Conservation (phyloP, 352 stramenopile species). For the Phytophthora citricola region DNA sequence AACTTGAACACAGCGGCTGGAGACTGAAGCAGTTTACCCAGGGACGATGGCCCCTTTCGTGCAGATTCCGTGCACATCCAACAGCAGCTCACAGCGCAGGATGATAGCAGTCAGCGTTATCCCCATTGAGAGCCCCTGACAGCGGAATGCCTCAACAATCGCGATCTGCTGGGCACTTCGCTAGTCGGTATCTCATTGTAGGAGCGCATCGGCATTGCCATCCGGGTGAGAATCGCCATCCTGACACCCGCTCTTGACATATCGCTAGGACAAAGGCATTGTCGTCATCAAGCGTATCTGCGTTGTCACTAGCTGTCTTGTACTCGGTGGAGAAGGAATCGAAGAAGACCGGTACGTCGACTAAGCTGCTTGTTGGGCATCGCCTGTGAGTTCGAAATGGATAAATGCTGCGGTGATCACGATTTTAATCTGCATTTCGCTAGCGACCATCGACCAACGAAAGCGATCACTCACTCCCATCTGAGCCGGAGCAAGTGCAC, state of each 20-base stretch:
- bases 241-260: conserved; percentile 7
- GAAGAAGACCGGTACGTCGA: no score
- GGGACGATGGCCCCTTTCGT: background rate
- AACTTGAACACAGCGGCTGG: conserved; percentile 6
- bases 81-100: conserved; percentile 3
- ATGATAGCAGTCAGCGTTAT: conserved; percentile 5
- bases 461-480: background rate
- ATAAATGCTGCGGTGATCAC: background rate
- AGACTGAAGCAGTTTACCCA: background rate
- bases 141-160: conserved; percentile 22
- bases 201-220: conserved; percentile 22
- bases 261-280: conserved; percentile 1
- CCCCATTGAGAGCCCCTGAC: conserved; percentile 5
- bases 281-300: background rate
- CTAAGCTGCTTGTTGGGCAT: no score
- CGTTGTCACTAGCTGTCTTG: background rate
- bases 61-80: conserved; percentile 13
- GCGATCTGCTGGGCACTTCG: conserved; percentile 14
- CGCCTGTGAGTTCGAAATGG: background rate
- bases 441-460: conserved; percentile 10
- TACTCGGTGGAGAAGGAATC: background rate
- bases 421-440: conserved; percentile 15
- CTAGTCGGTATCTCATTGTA: conserved; percentile 2
- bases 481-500: background rate
- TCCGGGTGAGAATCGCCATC: conserved; percentile 1